Conservation (phyloP, 2,329 filamentous ascomycete genomes). For the Fusarium pseudoanthophilum region DNA sequence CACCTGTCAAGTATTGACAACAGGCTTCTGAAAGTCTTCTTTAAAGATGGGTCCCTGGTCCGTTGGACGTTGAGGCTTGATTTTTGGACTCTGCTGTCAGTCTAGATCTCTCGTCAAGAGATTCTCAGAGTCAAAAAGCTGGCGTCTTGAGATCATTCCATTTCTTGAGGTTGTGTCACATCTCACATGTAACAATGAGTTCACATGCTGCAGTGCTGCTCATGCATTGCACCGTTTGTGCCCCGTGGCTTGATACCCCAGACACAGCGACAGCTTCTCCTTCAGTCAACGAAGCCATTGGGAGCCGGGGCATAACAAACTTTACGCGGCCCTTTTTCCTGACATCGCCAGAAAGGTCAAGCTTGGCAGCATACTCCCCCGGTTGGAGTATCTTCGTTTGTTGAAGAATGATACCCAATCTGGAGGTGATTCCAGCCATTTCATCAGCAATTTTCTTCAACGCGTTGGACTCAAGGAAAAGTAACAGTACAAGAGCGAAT, state of each 20-base stretch:
- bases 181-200: constrained; percentile 17
- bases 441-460: neutral
- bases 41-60: constrained; percentile 14
- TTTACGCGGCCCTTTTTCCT: neutral
- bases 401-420: neutral
- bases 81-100: neutral
- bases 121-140: neutral
- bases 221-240: constrained; percentile 4
- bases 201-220: constrained; percentile 12
- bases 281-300: neutral
- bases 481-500: neutral
- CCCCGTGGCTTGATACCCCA: neutral
- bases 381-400: neutral
- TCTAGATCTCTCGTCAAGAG: neutral
- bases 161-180: constrained; percentile 17
- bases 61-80: neutral
- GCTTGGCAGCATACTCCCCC: neutral
- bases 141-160: constrained; percentile 16
- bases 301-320: no score
- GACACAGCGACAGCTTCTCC: neutral
- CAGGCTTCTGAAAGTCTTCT: constrained; percentile 4
- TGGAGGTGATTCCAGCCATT: neutral
- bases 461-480: neutral
- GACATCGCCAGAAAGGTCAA: neutral
- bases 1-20: constrained; percentile 22